Evolutionary conservation across 164 flowering plant species (phyloP), one percentile per base, ranked within the genome.

Genomic region (Nymphaea thermarum): DNA sequence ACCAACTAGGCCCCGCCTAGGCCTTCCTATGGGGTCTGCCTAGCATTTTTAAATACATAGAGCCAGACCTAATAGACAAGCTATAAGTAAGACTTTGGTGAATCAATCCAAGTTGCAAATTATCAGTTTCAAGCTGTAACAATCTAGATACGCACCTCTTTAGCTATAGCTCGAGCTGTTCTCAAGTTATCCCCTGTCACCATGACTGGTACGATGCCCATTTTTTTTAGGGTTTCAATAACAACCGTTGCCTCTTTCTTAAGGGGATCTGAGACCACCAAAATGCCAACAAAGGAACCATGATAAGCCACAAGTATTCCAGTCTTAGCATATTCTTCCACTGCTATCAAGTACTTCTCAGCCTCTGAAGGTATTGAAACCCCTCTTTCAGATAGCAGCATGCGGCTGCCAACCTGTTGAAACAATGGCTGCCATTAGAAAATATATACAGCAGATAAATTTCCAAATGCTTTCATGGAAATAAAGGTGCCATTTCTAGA

Each of bases 101-200:
- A 25, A 25, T 25, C 36, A 25, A 25, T 1, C 36, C 36, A 25
- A 25, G 36, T 25, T 25, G 36, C 36, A 25, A 25, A 25, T 25
- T 25, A 25, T 25, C 36, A 25, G 36, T 25, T 25, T 25, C 36
- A 47, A 47, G 55, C 55, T 47, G 55, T 47, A 47, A 47, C 12
- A 14, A 47, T 7, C 11, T 7, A 47, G 55, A 45, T 45, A 10
- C 10, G 18, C 67, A 95, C 99, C 98, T 92, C 98, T 65, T 77
- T 89, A 42, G 96, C 97, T 68, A 92, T 94, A 76, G 99, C 96
- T 47, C 61, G 70, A 25, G 99, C 99, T 6, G 99, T 95, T 76
- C 98, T 87, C 90, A 92, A 83, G 71, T 95, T 95, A 78, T 95
- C 99, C 65, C 99, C 99, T 2, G 99, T 95, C 57, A 95, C 98